Evolutionary conservation across 2,329 filamentous ascomycete genomes (phyloP).

Genomic region (Apiospora phragmitis): DNA sequence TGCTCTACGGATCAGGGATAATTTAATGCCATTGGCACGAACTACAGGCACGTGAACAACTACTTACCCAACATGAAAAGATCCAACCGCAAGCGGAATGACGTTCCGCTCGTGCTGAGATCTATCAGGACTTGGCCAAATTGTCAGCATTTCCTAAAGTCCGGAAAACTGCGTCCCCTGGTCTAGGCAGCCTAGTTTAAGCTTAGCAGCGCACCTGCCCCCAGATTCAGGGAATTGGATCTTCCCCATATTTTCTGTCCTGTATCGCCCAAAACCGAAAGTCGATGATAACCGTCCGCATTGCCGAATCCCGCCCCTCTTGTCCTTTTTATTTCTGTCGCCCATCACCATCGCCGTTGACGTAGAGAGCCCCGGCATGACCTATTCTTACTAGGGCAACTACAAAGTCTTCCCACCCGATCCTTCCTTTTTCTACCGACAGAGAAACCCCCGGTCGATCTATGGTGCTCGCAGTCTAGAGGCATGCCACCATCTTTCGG

Average conservation of each 20-base stretch:
- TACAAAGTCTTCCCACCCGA: neutral
- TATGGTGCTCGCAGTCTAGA: constrained; percentile 10
- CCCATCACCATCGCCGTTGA: neutral
- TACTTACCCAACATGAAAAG: neutral
- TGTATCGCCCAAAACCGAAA: constrained; percentile 1
- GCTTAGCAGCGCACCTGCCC: neutral
- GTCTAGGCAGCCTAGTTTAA: neutral
- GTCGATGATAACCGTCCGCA: constrained; percentile 6
- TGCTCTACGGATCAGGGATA: too few relatives aligned
- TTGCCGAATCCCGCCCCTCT: constrained; percentile 9
- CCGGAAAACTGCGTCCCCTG: neutral
- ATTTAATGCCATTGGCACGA: too few relatives aligned
- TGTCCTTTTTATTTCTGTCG: neutral
- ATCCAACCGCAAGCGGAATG: neutral
- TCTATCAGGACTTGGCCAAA: too few relatives aligned
- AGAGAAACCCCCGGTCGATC: neutral
- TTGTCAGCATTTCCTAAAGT: neutral
- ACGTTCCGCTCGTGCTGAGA: too few relatives aligned
- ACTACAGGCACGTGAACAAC: neutral
- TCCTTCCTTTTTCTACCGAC: neutral
- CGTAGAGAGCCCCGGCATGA: neutral
- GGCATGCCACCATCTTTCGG: constrained; percentile 56
- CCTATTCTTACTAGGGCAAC: neutral
- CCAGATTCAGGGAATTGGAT: neutral
- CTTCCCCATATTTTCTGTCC: constrained; percentile 4